Percentiles rank a stretch among this genome's conserved stretches.
These are phyloP conservation scores for Wallemia mellicola DNA, from an alignment of 1,284 basidiomycete species.

Conservation along the genomic window DNA sequence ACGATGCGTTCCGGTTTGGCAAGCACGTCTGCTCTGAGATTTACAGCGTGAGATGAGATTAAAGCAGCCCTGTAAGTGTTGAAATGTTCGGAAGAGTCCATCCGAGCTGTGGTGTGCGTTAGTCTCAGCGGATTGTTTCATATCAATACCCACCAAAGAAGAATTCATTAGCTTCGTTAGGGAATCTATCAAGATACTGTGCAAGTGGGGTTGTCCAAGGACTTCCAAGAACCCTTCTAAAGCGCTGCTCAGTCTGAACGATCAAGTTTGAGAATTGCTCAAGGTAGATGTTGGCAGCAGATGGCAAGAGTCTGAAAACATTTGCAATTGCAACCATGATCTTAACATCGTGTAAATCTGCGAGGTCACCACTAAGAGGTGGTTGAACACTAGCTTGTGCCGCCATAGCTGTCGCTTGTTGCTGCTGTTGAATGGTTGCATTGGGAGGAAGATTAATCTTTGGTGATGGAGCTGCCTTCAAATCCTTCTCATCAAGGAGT, in stretches of 20 bases:
- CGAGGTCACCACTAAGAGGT: constrained; percentile 15
- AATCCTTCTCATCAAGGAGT: constrained; percentile 47
- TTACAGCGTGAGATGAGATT: constrained; percentile 31
- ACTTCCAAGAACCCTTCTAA: constrained; percentile 49
- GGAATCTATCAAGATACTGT: neutral
- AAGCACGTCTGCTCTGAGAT: constrained; percentile 26
- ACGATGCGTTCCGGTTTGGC: neutral
- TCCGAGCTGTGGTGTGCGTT: constrained; percentile 1
- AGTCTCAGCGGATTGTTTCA: neutral
- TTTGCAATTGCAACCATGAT: constrained; percentile 83
- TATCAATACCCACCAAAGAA: neutral
- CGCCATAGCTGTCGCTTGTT: neutral
- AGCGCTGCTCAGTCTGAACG: constrained; percentile 80
- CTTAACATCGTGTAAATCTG: constrained; percentile 69
- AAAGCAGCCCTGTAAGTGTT: constrained; percentile 8
- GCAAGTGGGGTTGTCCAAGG: constrained; percentile 46
- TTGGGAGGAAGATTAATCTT: neutral
- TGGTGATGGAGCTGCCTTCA: neutral
- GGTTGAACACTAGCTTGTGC: neutral
- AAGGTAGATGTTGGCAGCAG: constrained; percentile 74
- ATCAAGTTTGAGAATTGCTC: constrained; percentile 57
- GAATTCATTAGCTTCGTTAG: neutral
- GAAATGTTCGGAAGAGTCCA: constrained; percentile 7
- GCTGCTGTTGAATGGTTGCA: neutral
- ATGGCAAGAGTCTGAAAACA: constrained; percentile 82